Evolutionary conservation across 768 basidiomycete species (phyloP).

Genomic region (Lentinula boryana): DNA sequence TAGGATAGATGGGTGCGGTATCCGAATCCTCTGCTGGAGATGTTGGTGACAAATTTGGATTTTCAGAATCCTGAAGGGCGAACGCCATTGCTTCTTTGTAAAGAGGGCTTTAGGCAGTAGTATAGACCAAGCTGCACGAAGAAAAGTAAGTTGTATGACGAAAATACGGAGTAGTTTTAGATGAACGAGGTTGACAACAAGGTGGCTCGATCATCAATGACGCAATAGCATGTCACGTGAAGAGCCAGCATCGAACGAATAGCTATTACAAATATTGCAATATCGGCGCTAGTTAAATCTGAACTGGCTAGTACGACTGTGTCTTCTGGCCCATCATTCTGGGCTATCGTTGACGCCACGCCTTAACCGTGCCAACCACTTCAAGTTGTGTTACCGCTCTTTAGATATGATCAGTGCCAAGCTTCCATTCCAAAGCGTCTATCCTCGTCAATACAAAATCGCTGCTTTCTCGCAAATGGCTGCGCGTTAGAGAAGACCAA

Average conservation of each 20-base stretch:
- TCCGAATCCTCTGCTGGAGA: slow-evolving; percentile 66
- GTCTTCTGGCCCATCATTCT: neutral
- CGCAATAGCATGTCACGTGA: no score
- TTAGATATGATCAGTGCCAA: neutral
- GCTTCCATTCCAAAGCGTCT: neutral
- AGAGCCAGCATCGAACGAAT: no score
- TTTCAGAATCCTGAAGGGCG: slow-evolving; percentile 20
- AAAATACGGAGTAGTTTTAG: no score
- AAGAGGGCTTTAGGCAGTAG: neutral
- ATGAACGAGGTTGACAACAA: no score
- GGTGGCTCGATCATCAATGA: no score
- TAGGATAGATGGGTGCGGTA: slow-evolving; percentile 32
- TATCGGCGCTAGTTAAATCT: no score
- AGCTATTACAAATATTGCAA: no score
- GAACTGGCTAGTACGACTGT: neutral
- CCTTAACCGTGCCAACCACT: neutral
- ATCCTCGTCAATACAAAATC: neutral
- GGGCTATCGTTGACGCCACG: neutral
- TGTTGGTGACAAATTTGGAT: slow-evolving; percentile 33
- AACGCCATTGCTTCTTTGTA: slow-evolving; percentile 16
- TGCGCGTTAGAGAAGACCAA: neutral
- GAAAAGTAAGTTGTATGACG: no score
- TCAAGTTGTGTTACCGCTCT: neutral
- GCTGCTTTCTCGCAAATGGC: neutral
- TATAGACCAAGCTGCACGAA: no score